Conservation (phyloP, 2,329 filamentous ascomycete species). For the Aspergillus tanneri region DNA sequence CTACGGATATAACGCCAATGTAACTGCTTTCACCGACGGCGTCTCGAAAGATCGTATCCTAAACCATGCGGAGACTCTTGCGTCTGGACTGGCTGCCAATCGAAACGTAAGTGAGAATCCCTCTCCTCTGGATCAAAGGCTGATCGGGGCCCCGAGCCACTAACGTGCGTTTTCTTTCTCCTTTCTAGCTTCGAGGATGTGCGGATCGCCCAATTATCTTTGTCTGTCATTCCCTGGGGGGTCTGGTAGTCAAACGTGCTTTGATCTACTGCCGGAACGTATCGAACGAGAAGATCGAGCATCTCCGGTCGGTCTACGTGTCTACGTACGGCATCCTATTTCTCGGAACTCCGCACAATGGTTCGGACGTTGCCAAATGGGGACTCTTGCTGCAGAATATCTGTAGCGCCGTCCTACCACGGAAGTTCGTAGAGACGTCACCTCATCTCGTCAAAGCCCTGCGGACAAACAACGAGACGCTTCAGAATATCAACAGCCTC, state of each 20-base stretch:
- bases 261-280: conserved; percentile 66
- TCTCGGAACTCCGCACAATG: conserved; percentile 72
- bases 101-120: conserved; percentile 50
- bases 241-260: conserved; percentile 69
- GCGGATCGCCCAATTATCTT: conserved; percentile 69
- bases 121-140: neutral
- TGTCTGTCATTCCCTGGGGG: conserved; percentile 72
- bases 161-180: neutral
- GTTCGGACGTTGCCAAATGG: conserved; percentile 68
- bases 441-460: conserved; percentile 67
- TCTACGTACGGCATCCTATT: conserved; percentile 77
- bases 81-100: conserved; percentile 62
- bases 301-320: conserved; percentile 67
- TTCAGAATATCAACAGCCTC: conserved; percentile 70
- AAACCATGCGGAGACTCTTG: conserved; percentile 69
- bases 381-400: conserved; percentile 66
- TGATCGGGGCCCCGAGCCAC: neutral
- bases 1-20: conserved; percentile 73
- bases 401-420: conserved; percentile 63
- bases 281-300: conserved; percentile 58
- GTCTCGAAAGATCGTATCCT: conserved; percentile 66
- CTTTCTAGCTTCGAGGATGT: conserved; percentile 44
- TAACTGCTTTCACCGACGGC: conserved; percentile 51
- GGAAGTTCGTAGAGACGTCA: conserved; percentile 65
- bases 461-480: conserved; percentile 70